Conservation (phyloP, 148 eudicot genomes). For the Rhododendron griersonianum region DNA sequence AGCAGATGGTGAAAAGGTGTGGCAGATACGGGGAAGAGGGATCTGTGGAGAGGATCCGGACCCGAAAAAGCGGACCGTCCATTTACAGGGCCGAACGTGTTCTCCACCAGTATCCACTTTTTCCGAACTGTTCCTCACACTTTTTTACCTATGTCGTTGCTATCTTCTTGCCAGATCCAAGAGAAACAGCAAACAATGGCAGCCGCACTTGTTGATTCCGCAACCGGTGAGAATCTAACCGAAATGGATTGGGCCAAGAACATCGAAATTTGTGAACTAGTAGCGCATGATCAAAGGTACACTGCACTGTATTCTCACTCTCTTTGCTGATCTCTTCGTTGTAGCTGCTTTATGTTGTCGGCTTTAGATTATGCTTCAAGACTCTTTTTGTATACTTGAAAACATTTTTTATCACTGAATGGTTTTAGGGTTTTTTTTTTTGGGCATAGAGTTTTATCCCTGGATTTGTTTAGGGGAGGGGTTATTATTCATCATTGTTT, state of each 20-base stretch:
- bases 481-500: neutral
- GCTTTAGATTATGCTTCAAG: neutral
- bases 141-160: neutral
- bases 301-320: neutral
- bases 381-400: neutral
- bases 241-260: conserved; percentile 87
- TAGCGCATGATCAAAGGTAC: conserved; percentile 74
- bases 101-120: neutral
- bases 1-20: too few species aligned
- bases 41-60: too few species aligned
- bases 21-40: too few species aligned
- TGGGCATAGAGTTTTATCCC: neutral
- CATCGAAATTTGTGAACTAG: conserved; percentile 91
- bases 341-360: neutral
- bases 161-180: neutral
- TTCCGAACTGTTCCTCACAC: neutral
- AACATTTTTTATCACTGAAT: too few species aligned
- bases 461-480: neutral
- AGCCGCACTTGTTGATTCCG: conserved; percentile 71
- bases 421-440: neutral
- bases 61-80: too few species aligned
- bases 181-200: conserved; percentile 41
- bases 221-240: conserved; percentile 78
- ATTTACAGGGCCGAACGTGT: neutral
- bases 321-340: neutral